Conservation (phyloP, 768 basidiomycete species). For the Ramaria sp. region DNA sequence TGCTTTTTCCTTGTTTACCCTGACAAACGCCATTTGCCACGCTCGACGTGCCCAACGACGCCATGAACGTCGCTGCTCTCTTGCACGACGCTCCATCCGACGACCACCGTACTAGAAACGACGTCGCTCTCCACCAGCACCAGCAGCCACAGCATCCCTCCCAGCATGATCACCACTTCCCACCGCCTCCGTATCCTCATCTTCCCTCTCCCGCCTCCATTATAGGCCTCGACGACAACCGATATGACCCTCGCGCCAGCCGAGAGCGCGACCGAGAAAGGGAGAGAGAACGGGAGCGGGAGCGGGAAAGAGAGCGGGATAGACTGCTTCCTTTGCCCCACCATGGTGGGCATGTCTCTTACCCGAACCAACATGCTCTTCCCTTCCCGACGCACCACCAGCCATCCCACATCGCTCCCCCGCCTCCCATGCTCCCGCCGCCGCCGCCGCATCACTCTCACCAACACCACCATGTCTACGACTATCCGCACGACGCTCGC, state of each 20-base stretch:
- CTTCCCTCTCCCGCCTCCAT: constrained; percentile 12
- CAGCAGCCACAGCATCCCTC: constrained; percentile 18
- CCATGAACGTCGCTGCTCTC: constrained; percentile 62
- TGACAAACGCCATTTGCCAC: no score
- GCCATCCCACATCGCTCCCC: constrained; percentile 12
- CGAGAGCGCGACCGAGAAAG: constrained; percentile 16
- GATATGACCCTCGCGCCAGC: constrained; percentile 14
- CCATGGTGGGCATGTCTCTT: constrained; percentile 14
- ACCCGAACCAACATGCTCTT: constrained; percentile 12
- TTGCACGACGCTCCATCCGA: constrained; percentile 63
- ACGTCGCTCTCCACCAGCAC: constrained; percentile 17
- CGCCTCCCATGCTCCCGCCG: constrained; percentile 10
- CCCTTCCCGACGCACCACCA: constrained; percentile 13
- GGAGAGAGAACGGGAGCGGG: constrained; percentile 17
- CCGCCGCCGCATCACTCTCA: constrained; percentile 15
- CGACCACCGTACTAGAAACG: constrained; percentile 24
- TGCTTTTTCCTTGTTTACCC: constrained; percentile 5
- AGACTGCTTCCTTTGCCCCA: constrained; percentile 14
- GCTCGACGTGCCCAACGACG: not conserved
- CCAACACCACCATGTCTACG: constrained; percentile 14
- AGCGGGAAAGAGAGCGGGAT: constrained; percentile 18
- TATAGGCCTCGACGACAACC: constrained; percentile 14
- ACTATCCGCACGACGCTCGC: constrained; percentile 15
- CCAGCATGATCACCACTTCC: not conserved
- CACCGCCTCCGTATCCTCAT: constrained; percentile 16